Conservation (phyloP, 495 filamentous ascomycete species). For the Daldinia loculata region DNA sequence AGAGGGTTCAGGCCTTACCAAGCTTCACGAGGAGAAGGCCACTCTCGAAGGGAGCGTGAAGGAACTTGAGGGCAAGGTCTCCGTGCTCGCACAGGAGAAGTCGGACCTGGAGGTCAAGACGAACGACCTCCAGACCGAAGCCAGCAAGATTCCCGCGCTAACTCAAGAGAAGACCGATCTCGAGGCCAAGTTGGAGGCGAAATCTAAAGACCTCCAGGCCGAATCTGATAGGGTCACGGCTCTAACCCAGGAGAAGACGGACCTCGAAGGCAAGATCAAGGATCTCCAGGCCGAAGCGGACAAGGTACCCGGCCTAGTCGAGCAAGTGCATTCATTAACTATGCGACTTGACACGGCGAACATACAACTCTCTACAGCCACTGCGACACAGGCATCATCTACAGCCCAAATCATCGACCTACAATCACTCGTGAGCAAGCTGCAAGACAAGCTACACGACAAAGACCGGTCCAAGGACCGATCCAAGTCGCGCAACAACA, state of each 20-base stretch:
- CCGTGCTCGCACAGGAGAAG: constrained; percentile 46
- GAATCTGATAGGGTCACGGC: constrained; percentile 48
- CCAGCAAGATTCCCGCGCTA: constrained; percentile 36
- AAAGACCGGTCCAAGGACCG: background rate
- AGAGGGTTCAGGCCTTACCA: constrained; percentile 23
- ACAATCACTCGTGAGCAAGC: constrained; percentile 13
- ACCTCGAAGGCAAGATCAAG: constrained; percentile 40
- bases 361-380: constrained; percentile 12
- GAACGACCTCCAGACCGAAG: constrained; percentile 30
- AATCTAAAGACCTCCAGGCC: constrained; percentile 45
- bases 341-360: constrained; percentile 17
- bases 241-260: constrained; percentile 47
- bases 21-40: constrained; percentile 42
- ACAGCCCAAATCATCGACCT: constrained; percentile 9
- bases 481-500: constrained; percentile 42
- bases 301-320: constrained; percentile 34
- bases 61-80: constrained; percentile 46
- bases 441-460: constrained; percentile 3
- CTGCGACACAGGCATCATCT: background rate
- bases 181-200: constrained; percentile 45
- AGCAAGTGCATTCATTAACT: constrained; percentile 36
- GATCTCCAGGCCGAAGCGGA: constrained; percentile 39
- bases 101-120: constrained; percentile 40
- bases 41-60: constrained; percentile 46
- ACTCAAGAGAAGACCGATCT: constrained; percentile 45